Conservation (phyloP, 1,284 basidiomycete genomes). For the Vanrija humicola region DNA sequence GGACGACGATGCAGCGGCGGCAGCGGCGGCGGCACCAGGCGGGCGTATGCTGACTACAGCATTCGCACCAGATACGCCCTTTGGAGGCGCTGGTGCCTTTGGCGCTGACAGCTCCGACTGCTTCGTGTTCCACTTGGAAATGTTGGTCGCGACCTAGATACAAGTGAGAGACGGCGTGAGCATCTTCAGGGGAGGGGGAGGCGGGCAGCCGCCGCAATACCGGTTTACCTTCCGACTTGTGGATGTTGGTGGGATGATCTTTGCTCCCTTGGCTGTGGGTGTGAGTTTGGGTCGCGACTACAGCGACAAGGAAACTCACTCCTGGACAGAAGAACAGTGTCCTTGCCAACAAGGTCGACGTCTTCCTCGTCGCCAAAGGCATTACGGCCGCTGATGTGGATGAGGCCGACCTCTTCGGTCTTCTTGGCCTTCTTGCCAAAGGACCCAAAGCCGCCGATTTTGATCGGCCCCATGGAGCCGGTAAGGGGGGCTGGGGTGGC, state of each 20-base stretch:
- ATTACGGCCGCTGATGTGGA: conserved; percentile 32
- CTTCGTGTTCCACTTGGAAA: conserved; percentile 91
- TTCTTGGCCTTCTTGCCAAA: conserved; percentile 25
- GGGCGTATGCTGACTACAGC: conserved; percentile 10
- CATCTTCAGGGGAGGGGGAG: not conserved
- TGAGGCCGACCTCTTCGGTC: conserved; percentile 33
- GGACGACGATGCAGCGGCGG: not conserved
- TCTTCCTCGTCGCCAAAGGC: conserved; percentile 59
- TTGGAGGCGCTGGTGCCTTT: conserved; percentile 16
- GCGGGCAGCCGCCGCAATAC: not conserved
- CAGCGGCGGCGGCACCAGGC: conserved; percentile 7
- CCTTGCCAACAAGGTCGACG: conserved; percentile 55
- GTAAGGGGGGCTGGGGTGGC: conserved; percentile 1
- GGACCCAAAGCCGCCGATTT: conserved; percentile 24
- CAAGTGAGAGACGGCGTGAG: not conserved
- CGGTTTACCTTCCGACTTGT: conserved; percentile 76
- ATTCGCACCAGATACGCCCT: conserved; percentile 40
- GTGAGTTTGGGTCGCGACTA: conserved; percentile 10
- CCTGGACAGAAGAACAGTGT: conserved; percentile 44
- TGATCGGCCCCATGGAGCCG: conserved; percentile 36
- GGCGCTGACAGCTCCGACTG: conserved; percentile 65
- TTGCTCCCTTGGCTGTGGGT: conserved; percentile 49
- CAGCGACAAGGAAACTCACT: conserved; percentile 29
- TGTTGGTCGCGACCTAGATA: conserved; percentile 72
- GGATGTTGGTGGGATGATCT: conserved; percentile 75